Evolutionary conservation across 257 asterid genomes (phyloP), one percentile per base, ranked within the genome.

Genomic region (Forsythia viridissima): DNA sequence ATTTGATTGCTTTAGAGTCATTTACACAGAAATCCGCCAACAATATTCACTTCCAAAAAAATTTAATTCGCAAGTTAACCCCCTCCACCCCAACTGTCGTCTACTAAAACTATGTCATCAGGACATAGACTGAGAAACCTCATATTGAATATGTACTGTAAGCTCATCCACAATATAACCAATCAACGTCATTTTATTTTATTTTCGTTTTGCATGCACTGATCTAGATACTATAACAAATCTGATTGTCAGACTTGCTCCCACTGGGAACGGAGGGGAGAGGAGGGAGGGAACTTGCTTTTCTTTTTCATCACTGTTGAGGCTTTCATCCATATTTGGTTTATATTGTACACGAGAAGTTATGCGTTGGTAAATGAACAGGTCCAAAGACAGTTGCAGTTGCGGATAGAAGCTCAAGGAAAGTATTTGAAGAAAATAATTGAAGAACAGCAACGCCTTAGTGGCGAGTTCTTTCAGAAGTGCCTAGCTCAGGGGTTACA

Each of bases 361-460:
- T 57, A 18, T 55, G 11, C n/a, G 12, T 42, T 57, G 67, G 67
- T 57, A 57, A 57, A 57, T 57, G 34, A 57, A 76, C 86, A 95
- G 99, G 99, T 95, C 18, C 99, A 95, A 81, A 91, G 96, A 76
- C 99, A 93, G 85, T 90, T 95, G n/a, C 98, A 95, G 74, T 75
- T 90, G 82, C 88, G 99, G 41, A 95, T 95, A 63, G 99, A 95
- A 90, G 99, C 99, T 82, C 98, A 95, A 80, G 98, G 98, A 57
- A 93, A 93, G 85, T 95, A 95, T 87, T 83, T 95, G 78, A 93
- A 95, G 88, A 95, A 95, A 89, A 95, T 95, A 72, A 88, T 93
- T 4, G 99, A 95, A 88, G 99, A 95, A 80, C 98, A 93, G 80
- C 98, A 93, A 69, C 91, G 97, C 73, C 85, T 90, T 38, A 86